A percentile compares a stretch with the other conserved stretches of the same genome.
Conservation (phyloP, 2,329 filamentous ascomycete genomes). For the Arthrocladium fulminans region DNA sequence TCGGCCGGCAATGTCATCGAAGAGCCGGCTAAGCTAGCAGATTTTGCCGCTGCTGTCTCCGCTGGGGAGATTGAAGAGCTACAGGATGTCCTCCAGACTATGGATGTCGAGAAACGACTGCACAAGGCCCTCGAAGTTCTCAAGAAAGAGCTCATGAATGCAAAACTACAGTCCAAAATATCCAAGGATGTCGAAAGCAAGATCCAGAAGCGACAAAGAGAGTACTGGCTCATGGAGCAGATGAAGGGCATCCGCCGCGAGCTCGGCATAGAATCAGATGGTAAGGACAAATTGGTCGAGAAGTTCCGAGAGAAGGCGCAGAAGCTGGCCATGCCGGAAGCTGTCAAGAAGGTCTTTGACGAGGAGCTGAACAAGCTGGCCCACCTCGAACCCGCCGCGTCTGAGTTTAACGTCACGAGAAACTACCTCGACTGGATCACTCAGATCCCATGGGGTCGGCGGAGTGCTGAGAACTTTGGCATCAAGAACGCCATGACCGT, state of each 20-base stretch:
- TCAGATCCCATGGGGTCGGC: slow-evolving; percentile 93
- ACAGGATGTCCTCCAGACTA: slow-evolving; percentile 78
- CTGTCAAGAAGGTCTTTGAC: slow-evolving; percentile 94
- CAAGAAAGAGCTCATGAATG: slow-evolving; percentile 98
- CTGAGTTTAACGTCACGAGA: slow-evolving; percentile 95
- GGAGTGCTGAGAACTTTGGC: slow-evolving; percentile 92
- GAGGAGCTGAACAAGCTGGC: slow-evolving; percentile 96
- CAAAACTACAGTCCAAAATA: slow-evolving; percentile 92
- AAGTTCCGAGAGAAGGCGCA: slow-evolving; percentile 92
- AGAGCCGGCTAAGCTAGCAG: slow-evolving; percentile 87
- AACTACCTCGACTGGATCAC: slow-evolving; percentile 99
- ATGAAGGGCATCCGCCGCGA: slow-evolving; percentile 98
- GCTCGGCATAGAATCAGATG: slow-evolving; percentile 91
- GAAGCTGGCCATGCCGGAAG: slow-evolving; percentile 93
- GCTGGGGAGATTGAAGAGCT: slow-evolving; percentile 84
- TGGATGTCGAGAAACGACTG: slow-evolving; percentile 87
- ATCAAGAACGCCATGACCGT: slow-evolving; percentile 86
- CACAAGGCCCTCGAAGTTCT: slow-evolving; percentile 84
- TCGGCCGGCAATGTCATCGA: slow-evolving; percentile 90
- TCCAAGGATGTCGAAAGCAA: slow-evolving; percentile 95
- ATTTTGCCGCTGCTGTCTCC: slow-evolving; percentile 96
- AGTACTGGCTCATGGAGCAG: slow-evolving; percentile 99
- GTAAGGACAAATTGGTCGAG: slow-evolving; percentile 95
- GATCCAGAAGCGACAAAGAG: slow-evolving; percentile 91
- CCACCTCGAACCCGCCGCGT: slow-evolving; percentile 88